Evolutionary conservation across 495 filamentous ascomycete genomes (phyloP).

Genomic region (Aspergillus incahuasiensis): DNA sequence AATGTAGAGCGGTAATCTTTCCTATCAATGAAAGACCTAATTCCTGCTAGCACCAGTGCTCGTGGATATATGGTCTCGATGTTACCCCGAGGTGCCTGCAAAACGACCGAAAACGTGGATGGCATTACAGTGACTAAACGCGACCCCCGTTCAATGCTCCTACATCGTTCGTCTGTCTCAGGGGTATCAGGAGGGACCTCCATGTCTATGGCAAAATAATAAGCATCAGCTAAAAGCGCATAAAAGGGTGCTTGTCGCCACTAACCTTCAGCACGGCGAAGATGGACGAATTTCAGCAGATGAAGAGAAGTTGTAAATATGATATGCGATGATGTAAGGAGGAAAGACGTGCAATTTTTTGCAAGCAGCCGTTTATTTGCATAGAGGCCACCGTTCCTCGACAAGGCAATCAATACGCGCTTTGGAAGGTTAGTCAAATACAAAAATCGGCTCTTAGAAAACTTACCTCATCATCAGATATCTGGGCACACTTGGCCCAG

Average conservation of each 20-base stretch:
- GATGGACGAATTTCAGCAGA: constrained; percentile 87
- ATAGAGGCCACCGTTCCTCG: constrained; percentile 70
- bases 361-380: constrained; percentile 68
- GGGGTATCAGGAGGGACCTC: constrained; percentile 84
- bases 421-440: constrained; percentile 20
- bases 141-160: constrained; percentile 86
- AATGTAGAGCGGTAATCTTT: constrained; percentile 83
- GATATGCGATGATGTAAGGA: constrained; percentile 75
- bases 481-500: constrained; percentile 36
- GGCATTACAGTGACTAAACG: constrained; percentile 86
- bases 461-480: constrained; percentile 39
- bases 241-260: not conserved
- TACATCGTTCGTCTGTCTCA: constrained; percentile 85
- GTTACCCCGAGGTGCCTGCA: constrained; percentile 95
- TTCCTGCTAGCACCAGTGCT: constrained; percentile 85
- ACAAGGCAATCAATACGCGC: constrained; percentile 48
- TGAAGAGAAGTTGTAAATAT: constrained; percentile 90
- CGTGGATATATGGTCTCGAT: constrained; percentile 92
- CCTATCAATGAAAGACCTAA: constrained; percentile 69
- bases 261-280: constrained; percentile 62
- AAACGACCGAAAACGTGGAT: constrained; percentile 69
- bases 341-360: constrained; percentile 86
- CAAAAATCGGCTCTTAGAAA: not conserved
- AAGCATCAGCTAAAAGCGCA: constrained; percentile 9
- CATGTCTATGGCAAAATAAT: constrained; percentile 54